Conservation (phyloP, 768 basidiomycete species). For the Rickenella mellea region DNA sequence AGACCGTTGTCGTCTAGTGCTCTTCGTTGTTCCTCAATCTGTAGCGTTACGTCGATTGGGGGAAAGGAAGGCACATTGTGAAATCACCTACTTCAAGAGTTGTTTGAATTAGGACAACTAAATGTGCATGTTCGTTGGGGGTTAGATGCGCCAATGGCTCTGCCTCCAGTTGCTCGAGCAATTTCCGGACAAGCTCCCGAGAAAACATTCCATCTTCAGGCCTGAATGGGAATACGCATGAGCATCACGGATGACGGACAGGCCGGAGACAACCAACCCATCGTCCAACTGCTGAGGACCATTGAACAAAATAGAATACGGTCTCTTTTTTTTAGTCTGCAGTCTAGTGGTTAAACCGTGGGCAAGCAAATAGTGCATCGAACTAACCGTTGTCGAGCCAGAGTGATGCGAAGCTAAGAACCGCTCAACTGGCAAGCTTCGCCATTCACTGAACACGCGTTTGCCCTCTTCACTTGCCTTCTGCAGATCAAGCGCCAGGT, state of each 20-base stretch:
- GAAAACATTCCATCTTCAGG: constrained; percentile 50
- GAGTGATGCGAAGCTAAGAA: constrained; percentile 35
- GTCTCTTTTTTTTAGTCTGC: constrained; percentile 8
- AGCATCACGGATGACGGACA: background rate
- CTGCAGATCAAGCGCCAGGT: constrained; percentile 42
- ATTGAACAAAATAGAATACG: constrained; percentile 47
- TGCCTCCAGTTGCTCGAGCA: constrained; percentile 58
- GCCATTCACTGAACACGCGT: constrained; percentile 25
- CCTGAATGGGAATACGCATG: constrained; percentile 25
- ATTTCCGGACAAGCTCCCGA: constrained; percentile 43
- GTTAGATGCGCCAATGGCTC: constrained; percentile 62
- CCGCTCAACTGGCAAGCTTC: constrained; percentile 46
- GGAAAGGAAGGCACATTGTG: constrained; percentile 1
- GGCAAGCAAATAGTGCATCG: no score
- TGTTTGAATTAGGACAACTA: constrained; percentile 79
- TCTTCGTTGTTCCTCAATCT: constrained; percentile 89
- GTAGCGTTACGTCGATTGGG: constrained; percentile 6
- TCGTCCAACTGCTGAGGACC: constrained; percentile 26
- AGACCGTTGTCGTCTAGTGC: constrained; percentile 87
- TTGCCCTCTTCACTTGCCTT: constrained; percentile 19
- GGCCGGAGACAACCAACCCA: constrained; percentile 27
- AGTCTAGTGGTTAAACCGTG: background rate
- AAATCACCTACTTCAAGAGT: constrained; percentile 64
- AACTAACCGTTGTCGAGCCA: no score
- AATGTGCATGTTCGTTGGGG: constrained; percentile 71